phyloP scores from a whole-genome alignment of 2,329 filamentous ascomycete species.

The Blastomyces parvus region DNA sequence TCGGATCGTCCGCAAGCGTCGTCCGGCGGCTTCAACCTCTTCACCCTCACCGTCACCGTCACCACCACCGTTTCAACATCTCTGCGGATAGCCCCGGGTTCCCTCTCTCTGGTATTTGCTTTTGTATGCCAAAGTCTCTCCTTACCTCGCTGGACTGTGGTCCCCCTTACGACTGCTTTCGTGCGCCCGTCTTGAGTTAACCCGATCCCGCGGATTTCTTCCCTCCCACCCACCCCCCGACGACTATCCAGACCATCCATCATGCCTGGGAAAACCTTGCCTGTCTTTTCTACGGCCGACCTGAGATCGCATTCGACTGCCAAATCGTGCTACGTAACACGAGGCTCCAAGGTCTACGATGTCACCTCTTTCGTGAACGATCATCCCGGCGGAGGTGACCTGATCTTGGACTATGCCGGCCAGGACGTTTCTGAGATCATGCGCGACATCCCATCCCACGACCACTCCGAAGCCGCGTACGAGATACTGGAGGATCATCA shows the following conservation, averaged over 20 bases:
- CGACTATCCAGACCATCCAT: neutral
- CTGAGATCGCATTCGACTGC: conserved; percentile 69
- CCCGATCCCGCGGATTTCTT: too few species aligned
- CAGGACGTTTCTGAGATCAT: conserved; percentile 77
- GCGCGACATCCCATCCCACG: conserved; percentile 71
- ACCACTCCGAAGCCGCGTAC: conserved; percentile 87
- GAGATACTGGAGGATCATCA: conserved; percentile 83
- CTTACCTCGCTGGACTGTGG: neutral
- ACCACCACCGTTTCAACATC: neutral
- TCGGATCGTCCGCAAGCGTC: too few species aligned
- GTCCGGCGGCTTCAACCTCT: neutral
- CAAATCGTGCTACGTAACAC: conserved; percentile 85
- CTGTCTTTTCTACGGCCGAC: conserved; percentile 71
- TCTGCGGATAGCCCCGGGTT: neutral
- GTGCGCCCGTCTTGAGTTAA: too few species aligned
- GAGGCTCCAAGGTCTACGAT: conserved; percentile 88
- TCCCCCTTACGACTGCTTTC: neutral
- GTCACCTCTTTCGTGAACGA: conserved; percentile 82
- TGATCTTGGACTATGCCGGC: conserved; percentile 82
- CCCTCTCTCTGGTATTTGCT: neutral
- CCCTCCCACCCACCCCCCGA: neutral
- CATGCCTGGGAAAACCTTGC: conserved; percentile 75
- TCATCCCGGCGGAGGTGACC: conserved; percentile 80
- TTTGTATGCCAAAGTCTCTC: neutral
- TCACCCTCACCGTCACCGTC: neutral